These are phyloP conservation scores for Pichia sp. DNA, from an alignment of 1,139 yeast genomes.

Conservation along the genomic window DNA sequence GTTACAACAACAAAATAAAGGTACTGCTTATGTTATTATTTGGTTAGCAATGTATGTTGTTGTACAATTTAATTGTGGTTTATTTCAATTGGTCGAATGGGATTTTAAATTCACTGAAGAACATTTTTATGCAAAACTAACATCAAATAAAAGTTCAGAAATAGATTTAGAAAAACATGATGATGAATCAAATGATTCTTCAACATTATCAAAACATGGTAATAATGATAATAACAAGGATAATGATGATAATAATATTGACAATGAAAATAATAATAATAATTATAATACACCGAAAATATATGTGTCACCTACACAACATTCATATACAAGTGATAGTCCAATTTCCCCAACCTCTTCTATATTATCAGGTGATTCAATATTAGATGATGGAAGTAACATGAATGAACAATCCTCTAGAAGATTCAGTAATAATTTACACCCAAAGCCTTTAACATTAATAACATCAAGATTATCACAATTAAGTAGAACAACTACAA, in stretches of 20 bases:
- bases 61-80: constrained; percentile 70
- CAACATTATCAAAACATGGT: background rate
- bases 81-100: constrained; percentile 60
- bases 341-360: constrained; percentile 15
- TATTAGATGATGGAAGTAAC: background rate
- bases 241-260: background rate
- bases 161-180: constrained; percentile 1
- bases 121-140: constrained; percentile 1
- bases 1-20: constrained; percentile 57
- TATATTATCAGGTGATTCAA: background rate
- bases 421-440: background rate
- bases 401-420: background rate
- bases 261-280: background rate
- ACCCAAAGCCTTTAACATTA: constrained; percentile 12
- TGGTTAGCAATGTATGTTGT: constrained; percentile 71
- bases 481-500: constrained; percentile 7
- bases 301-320: background rate
- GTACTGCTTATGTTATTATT: constrained; percentile 84
- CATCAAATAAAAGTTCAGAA: too few species aligned
- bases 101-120: constrained; percentile 43
- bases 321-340: constrained; percentile 1
- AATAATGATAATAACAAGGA: background rate
- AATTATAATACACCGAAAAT: background rate
- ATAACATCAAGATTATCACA: constrained; percentile 9
- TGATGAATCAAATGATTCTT: background rate